Conservation (phyloP, 257 asterid genomes). For the Solanum peruvianum region DNA sequence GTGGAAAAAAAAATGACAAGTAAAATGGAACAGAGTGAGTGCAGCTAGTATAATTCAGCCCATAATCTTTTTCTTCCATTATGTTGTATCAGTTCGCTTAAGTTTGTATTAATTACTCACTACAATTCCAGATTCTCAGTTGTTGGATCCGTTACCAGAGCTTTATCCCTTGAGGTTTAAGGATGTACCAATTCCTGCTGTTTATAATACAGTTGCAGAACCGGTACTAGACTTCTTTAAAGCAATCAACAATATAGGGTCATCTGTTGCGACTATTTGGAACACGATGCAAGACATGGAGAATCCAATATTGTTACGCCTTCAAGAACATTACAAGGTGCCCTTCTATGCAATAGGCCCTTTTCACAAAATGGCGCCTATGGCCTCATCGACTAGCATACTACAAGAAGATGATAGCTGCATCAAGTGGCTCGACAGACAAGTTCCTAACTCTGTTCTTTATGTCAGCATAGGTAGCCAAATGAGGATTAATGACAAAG, state of each 20-base stretch:
- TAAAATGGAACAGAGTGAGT: not conserved
- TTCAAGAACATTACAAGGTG: slow-evolving; percentile 17
- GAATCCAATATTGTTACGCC: slow-evolving; percentile 1
- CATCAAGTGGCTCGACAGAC: slow-evolving; percentile 33
- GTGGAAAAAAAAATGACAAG: no score
- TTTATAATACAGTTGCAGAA: not conserved
- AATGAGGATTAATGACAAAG: slow-evolving; percentile 4
- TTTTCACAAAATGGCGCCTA: slow-evolving; percentile 25
- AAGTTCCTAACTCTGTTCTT: slow-evolving; percentile 19
- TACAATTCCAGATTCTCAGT: slow-evolving; percentile 13
- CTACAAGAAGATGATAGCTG: slow-evolving; percentile 16
- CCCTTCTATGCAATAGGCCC: slow-evolving; percentile 51
- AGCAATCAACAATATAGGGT: slow-evolving; percentile 8
- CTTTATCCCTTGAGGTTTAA: slow-evolving; percentile 14
- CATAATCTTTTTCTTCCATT: not conserved
- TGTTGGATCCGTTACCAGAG: slow-evolving; percentile 15
- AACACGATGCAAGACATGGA: slow-evolving; percentile 25
- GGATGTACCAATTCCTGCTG: slow-evolving; percentile 9
- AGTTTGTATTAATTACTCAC: not conserved
- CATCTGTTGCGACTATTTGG: slow-evolving; percentile 36
- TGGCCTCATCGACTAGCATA: slow-evolving; percentile 14
- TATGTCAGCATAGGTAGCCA: slow-evolving; percentile 33
- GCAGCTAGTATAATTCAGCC: not conserved
- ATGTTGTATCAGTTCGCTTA: not conserved
- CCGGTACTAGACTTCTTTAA: not conserved